These are phyloP conservation scores for Pilaira anomala DNA, from an alignment of 192 early-diverging fungal genomes.

Conservation along the genomic window DNA sequence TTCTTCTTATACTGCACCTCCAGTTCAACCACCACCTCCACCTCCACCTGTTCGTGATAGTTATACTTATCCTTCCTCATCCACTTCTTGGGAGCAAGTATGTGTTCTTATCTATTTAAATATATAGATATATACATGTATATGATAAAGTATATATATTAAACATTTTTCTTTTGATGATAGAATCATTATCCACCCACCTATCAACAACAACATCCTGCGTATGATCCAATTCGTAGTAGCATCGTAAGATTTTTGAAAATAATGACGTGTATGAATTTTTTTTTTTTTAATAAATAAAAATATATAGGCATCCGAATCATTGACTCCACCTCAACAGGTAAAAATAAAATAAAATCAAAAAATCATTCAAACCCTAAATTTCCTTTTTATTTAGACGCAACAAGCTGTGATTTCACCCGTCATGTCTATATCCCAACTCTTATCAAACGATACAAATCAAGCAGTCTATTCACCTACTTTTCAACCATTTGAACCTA, in stretches of 20 bases:
- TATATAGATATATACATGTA: too few species aligned
- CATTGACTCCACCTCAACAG: slow-evolving; percentile 7
- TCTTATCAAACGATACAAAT: slow-evolving; percentile 6
- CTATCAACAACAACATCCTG: slow-evolving; percentile 3
- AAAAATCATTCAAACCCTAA: background rate
- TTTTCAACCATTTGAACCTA: background rate
- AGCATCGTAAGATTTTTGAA: background rate
- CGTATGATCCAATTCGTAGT: slow-evolving; percentile 27
- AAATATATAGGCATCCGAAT: background rate
- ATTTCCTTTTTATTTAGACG: background rate
- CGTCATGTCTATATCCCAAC: slow-evolving; percentile 19
- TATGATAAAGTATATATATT: background rate
- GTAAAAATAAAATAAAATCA: too few species aligned
- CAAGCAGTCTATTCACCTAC: slow-evolving; percentile 8
- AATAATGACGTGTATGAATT: background rate
- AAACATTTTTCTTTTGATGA: background rate
- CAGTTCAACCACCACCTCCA: background rate
- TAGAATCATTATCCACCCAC: background rate
- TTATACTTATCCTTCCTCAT: slow-evolving; percentile 15
- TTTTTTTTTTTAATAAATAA: too few species aligned
- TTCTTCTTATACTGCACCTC: background rate
- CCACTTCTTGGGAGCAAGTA: slow-evolving; percentile 9
- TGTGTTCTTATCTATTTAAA: too few species aligned
- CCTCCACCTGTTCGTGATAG: background rate
- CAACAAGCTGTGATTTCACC: slow-evolving; percentile 12